Base-by-base conservation (phyloP, 2,329 filamentous ascomycete genomes). In the Pseudopithomyces maydicus region DNA sequence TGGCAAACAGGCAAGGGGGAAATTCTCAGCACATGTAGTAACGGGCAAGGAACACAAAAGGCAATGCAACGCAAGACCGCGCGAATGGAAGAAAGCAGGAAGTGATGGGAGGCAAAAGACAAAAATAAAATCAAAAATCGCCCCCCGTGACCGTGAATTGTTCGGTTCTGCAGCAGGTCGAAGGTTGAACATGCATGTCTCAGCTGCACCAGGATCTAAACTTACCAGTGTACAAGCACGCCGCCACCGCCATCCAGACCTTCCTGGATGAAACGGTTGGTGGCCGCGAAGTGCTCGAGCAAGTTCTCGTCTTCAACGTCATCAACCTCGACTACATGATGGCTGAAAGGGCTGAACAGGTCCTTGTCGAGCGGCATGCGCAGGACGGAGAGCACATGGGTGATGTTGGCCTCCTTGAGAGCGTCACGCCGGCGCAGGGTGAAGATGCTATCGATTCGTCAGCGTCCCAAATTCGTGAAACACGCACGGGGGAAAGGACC, bases 291-390 rank as follows among this genome's bases (percentile, higher is more conserved):
- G 75, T 96, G 88, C 60, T 90, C 85, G 17, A 98, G 79, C 50
- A 98, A 78, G 76, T 99, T 91, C 66, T 93, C 89, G 70, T 97
- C 92, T 19, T 94, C 91, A 50, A 93, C 86, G 79, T 99, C 95
- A 75, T 98, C 91, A 42, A 97, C 87, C 63, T 96, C 89, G 62
- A 98, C 89, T 58, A 87, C 83, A 65, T 91, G 82, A 74, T 96
- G 92, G 62, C 88, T 79, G 73, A 88, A 92, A 41, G 83, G 80
- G 61, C 84, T 81, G 69, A 86, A 88, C 39, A 83, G 81, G 57
- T 79, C 78, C 64, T 82, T 77, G 65, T 84, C 80, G 47, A 85
- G 76, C 42, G 84, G 82, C 65, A 89, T 83, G 45, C 85, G 85
- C 58, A 94, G 77, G 39, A 95, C 90, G 4, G 93, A 96, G n/a